Evolutionary conservation across 1,139 yeast genomes (phyloP), one percentile per base, ranked within the genome.

Genomic region (Geotrichum europaeum): DNA sequence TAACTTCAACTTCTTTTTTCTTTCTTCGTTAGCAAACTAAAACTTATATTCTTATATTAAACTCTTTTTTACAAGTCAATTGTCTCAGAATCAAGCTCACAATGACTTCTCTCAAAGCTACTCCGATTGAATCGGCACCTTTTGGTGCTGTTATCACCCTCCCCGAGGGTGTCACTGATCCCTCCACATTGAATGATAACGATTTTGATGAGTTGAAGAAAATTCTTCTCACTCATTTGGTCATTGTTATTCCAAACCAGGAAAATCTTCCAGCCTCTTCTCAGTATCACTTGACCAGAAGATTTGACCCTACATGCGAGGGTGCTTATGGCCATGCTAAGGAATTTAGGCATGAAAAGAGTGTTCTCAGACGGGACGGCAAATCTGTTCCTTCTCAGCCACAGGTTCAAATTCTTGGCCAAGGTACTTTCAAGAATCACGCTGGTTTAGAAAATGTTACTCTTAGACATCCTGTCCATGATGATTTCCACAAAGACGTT

Each of bases 321-420:
- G 85, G 86, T 51, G 82, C 82, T 24, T 89, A 89, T 67, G 96
- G 96, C 49, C 96, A 89, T 68, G 90, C 94, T 60, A 87, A 87
- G 71, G 88, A 87, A 64, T 88, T 89, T 74, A 84, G 94, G 70
- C 92, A 89, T 69, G 81, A 82, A 60, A 83, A 86, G 68, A 85
- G 92, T 2, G 89, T 89, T 36, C 80, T 89, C 65, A 84, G 84
- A 65, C 87, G 86, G 70, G 96, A 89, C 69, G 96, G 96, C 51
- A 81, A 82, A 62, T 81, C 91, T 2, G 89, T 89, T 51, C 91
- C 92, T 58, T 74, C 78, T 57, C 92, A 88, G 71, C 96, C 96
- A 2, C 96, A 89, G 72, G 96, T 89, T 28, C 95, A 89, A 76
- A 87, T 89, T 68, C 81, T 89, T 62, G 96, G 96, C 49, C 92